Evolutionary conservation across 345 rosid species (phyloP), one percentile per base, ranked within the genome.

Genomic region (Rhizophora mangle): DNA sequence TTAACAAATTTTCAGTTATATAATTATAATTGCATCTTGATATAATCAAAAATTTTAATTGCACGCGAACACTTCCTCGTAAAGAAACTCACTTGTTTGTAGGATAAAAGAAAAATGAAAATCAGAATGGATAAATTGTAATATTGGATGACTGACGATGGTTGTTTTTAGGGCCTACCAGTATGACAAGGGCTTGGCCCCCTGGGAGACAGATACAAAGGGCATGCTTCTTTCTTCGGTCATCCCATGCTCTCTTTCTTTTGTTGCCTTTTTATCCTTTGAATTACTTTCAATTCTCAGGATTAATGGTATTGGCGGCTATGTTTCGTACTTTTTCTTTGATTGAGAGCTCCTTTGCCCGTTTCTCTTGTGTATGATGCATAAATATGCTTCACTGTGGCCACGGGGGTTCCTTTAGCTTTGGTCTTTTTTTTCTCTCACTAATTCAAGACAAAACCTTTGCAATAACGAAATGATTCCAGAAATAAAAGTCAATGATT

Each of bases 141-240:
- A 65, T 22, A 7, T 8, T 49, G 13, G 30, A 43, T 54, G 60
- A 52, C 29, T 68, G 69, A 60, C 66, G 78, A 64, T 75, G 58
- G 69, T 65, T 18, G 37, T 46, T 70, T 29, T 27, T 18, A 19
- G 36, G 51, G 72, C 65, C 72, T 55, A 78, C 78, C 79, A 59
- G 62, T 43, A 68, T 76, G 82, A 74, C 63, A 29, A 65, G 76
- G 68, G 8, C 74, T 36, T 32, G 36, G 36, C 36, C 36, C 36
- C 6, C 6, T 69, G 59, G 83, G 80, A 65, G 83, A 81, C 86
- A 84, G 52, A 71, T 31, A 77, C 82, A 71, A 39, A 73, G 79
- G 13, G 63, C 30, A 22, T 58, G 30, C 60, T 39, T 62, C 73
- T 70, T 46, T 71, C 31, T 10, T 10, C n/a, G 30, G 22, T 58